A percentile compares a stretch with the other conserved stretches of the same genome.
Conservation (phyloP, 2,329 filamentous ascomycete genomes). For the Ramichloridium luteum region DNA sequence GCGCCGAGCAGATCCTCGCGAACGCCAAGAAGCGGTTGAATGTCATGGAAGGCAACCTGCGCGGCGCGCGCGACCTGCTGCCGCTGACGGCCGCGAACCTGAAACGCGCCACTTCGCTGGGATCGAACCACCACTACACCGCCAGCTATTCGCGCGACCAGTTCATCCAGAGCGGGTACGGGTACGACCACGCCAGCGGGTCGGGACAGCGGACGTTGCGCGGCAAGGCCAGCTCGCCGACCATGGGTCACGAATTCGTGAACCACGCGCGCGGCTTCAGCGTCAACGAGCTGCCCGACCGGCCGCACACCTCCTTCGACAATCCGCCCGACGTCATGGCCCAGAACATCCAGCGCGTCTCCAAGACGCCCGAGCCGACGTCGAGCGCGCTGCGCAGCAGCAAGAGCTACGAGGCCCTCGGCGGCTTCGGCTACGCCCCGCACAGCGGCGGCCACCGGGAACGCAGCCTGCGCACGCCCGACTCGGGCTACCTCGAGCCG, state of each 20-base stretch:
- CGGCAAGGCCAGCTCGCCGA: constrained; percentile 20
- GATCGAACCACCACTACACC: constrained; percentile 9
- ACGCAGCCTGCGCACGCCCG: constrained; percentile 21
- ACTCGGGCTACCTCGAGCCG: constrained; percentile 27
- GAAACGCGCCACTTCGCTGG: constrained; percentile 26
- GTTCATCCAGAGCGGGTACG: constrained; percentile 12
- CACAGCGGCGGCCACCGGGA: background rate
- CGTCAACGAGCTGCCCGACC: constrained; percentile 41
- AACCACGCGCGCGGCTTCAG: constrained; percentile 50
- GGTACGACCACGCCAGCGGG: constrained; percentile 11
- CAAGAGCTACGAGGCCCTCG: constrained; percentile 18
- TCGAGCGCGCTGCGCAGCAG: constrained; percentile 17
- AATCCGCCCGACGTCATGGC: constrained; percentile 6
- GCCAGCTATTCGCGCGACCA: constrained; percentile 9
- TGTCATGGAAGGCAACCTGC: constrained; percentile 87
- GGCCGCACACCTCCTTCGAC: constrained; percentile 19
- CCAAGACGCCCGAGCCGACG: background rate
- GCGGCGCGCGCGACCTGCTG: constrained; percentile 50
- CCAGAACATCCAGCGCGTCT: constrained; percentile 2
- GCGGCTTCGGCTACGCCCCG: constrained; percentile 4
- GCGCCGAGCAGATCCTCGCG: constrained; percentile 80
- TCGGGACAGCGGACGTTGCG: constrained; percentile 14
- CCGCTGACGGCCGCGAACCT: constrained; percentile 28
- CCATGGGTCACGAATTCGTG: constrained; percentile 20
- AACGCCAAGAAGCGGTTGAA: constrained; percentile 84